Base-by-base conservation (phyloP, 208 protist genomes). In the Trypanosoma rangeli region DNA sequence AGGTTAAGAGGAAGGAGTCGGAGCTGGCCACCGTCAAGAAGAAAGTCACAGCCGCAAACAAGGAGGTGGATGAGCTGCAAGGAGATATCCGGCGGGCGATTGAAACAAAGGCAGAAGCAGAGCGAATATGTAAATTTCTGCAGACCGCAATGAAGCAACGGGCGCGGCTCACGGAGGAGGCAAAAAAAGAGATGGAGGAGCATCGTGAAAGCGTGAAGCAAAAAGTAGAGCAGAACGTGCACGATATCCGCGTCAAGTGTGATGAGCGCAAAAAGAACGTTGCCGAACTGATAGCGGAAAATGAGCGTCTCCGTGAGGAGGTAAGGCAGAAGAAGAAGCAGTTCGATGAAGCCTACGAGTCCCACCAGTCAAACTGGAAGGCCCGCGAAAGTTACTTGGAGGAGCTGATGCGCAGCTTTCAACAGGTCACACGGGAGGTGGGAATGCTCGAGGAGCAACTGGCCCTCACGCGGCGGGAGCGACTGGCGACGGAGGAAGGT, bases 1-100 rank as follows among this genome's bases (percentile, higher is more conserved):
- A 76, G 61, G 78, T 83, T 24, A 93, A 91, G 74, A 84, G 85
- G 68, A 74, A 81, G 68, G 84, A 91, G 60, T 74, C 85, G 2
- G 84, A 95, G n/a, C 39, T 93, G 35, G 80, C 84, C 13, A 64
- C 56, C 1, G 29, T 50, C 2, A 82, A 89, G 56, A 91, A 88
- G 63, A 84, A 82, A 73, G 42, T 82, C 9, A 64, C 52, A 1
- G 73, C 42, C 7, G 55, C 82, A 50, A 64, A 69, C 18, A 84
- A 73, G 29, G 69, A 78, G 8, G 69, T 85, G 13, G 76, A 86
- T 9, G 72, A 75, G 1, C 15, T 83, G 26, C 76, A 78, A 52
- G 42, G 31, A 10, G 66, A 76, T 35, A 37, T 86, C 22, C 49
- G 62, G 24, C 85, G 82, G 31, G 58, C 59, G 3, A 70, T 59